These are phyloP conservation scores for Monoraphidium neglectum DNA, from an alignment of 139 green algal genomes.

Conservation along the genomic window DNA sequence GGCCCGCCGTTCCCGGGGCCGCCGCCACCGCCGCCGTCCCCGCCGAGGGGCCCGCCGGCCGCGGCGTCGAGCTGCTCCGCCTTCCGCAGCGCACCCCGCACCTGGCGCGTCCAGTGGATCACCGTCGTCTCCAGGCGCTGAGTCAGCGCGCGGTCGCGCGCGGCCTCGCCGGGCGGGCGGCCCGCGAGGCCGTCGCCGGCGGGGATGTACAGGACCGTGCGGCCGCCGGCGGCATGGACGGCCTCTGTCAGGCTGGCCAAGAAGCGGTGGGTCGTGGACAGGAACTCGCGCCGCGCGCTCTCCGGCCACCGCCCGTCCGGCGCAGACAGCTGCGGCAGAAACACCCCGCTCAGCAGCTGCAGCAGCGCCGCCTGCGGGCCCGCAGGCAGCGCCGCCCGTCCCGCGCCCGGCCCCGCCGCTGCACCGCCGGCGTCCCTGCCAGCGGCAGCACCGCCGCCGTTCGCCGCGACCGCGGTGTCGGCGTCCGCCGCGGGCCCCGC, in stretches of 20 bases:
- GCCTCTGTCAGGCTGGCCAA: conserved; percentile 80
- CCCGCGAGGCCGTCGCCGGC: conserved; percentile 36
- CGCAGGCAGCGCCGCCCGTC: background rate
- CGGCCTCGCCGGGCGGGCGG: conserved; percentile 6
- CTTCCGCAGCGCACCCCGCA: conserved; percentile 22
- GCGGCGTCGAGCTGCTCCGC: background rate
- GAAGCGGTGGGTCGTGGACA: conserved; percentile 77
- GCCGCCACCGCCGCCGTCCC: conserved; percentile 17
- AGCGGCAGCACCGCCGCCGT: background rate
- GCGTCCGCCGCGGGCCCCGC: background rate
- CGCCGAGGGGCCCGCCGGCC: too few relatives aligned
- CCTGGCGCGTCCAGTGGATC: conserved; percentile 87
- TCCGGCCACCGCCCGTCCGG: conserved; percentile 73
- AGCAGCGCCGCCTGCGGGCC: conserved; percentile 64
- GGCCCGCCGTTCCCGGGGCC: conserved; percentile 52
- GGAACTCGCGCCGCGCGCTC: conserved; percentile 74
- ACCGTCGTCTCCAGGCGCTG: conserved; percentile 84
- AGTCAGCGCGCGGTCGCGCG: conserved; percentile 74
- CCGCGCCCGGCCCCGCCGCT: background rate
- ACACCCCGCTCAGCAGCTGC: conserved; percentile 65
- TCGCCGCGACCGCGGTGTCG: background rate
- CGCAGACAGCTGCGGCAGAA: conserved; percentile 65
- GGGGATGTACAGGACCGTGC: conserved; percentile 86
- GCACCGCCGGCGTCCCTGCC: too few relatives aligned
- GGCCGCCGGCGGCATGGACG: conserved; percentile 62